Evolutionary conservation across 2,329 filamentous ascomycete species (phyloP), one percentile per base, ranked within the genome.

Genomic region (Neofusicoccum ribis): DNA sequence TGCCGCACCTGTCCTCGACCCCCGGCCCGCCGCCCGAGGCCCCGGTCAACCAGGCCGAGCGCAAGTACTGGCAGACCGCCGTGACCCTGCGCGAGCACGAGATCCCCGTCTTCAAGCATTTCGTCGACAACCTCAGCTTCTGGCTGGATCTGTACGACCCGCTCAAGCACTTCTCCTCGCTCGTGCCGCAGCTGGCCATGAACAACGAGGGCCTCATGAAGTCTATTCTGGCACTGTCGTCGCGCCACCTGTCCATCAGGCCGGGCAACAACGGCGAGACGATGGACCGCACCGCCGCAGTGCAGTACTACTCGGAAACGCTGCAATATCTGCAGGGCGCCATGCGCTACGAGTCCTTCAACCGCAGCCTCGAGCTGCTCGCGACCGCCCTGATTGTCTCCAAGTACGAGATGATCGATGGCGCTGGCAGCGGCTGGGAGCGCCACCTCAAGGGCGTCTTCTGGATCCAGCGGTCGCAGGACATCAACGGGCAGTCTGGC

Each of bases 341-440:
- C 0, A 83, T 89, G 73, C 80, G 83, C 11, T 86, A 86, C 68
- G 78, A 82, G 0, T 83, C 81, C 0, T 89, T 89, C 70, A 84
- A 83, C 5, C 82, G 81, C 52, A 86, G 84, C 34, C 79, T 80
- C 12, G 87, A 89, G 70, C 77, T 89, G 0, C 79, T 88, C 34
- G 83, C 84, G 0, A 89, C 86, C 0, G 83, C 85, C 0, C 76
- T 89, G 0, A 79, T 88, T 15, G 85, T 89, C 36, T 87, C 85
- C 12, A 86, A 85, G 0, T 89, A 89, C 68, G 87, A 89, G 73
- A 89, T 89, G 87, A 82, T 89, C n/a, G 84, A 87, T 61, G 84
- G 82, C 3, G 82, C 82, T 5, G 81, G 82, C 17, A 72, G 84
- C 73, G 82, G 81, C 50, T 89, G 87, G 87, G 84, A 89, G 67